Base-by-base conservation (phyloP, 345 rosid genomes). In the Moricandia arvensis region DNA sequence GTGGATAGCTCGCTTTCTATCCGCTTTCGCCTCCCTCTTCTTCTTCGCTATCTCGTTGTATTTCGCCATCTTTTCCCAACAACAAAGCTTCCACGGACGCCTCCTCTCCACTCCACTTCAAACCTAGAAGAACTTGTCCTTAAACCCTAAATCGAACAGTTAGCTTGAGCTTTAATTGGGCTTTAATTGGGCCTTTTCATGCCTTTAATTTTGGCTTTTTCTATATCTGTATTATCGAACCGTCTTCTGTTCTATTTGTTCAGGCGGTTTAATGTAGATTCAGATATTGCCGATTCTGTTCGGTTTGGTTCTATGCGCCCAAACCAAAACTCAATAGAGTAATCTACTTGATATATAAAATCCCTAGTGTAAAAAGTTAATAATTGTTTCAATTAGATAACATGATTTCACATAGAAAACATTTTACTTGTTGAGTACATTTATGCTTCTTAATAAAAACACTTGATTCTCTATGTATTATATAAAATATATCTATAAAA, bases 31-130 rank as follows among this genome's bases (percentile, higher is more conserved):
- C 18, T 85, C 96, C 82, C 93, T 86, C 82, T 84, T 93, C 79
- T 45, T 66, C 87, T 87, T 91, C 87, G 82, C 89, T 75, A 89
- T 86, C 49, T 78, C 96, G 75, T 91, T 93, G 85, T 85, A 93
- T 49, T 93, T 89, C 21, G 96, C 97, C 98, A 93, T 93, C 73
- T n/a, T 5, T 7, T 5, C 27, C 57, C 0, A 30, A 24, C 13
- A 10, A 0, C 53, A 29, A 30, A 16, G 33, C 51, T 26, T 68
- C 69, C 0, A 75, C 78, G 71, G 47, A 41, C 70, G 71, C 26
- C 51, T 41, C 51, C 15, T 37, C n/a, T n/a, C n/a, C n/a, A n/a
- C 6, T 3, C 51, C 30, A 26, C 49, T n/a, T 57, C 72, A 54
- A 21, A 21, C 24, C 24, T 65, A 34, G 8, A 4, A 3, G 3